These are phyloP conservation scores for Cadophora malorum DNA, from an alignment of 2,329 filamentous ascomycete genomes.

Conservation along the genomic window DNA sequence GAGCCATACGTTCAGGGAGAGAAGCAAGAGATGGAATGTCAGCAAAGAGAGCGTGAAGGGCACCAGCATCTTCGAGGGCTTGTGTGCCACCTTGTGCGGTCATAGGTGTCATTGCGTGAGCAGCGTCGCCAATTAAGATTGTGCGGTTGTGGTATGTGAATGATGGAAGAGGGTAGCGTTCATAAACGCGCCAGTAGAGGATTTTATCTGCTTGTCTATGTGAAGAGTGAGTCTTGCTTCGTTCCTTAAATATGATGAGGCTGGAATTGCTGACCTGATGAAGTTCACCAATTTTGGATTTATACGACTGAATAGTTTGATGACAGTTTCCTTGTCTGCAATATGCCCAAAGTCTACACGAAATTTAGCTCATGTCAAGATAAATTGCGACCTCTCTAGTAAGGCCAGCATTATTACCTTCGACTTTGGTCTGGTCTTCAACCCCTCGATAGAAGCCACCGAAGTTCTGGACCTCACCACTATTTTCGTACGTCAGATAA, in stretches of 20 bases:
- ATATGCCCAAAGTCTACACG: not conserved
- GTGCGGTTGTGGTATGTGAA: conserved; percentile 33
- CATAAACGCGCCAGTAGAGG: not conserved
- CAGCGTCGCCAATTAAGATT: conserved; percentile 48
- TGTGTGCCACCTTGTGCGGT: conserved; percentile 47
- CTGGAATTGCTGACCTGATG: not conserved
- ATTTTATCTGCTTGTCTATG: not conserved
- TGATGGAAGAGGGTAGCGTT: not conserved
- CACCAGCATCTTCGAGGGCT: conserved; percentile 47
- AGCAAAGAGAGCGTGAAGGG: conserved; percentile 30
- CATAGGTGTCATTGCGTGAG: conserved; percentile 48
- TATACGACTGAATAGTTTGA: not conserved
- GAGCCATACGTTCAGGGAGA: not conserved
- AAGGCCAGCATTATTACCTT: not conserved
- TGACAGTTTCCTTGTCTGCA: not conserved
- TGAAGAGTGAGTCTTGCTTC: not conserved
- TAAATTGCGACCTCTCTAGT: too few species aligned
- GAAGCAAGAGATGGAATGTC: not conserved
- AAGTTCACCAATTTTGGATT: not conserved
- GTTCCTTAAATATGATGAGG: not conserved
- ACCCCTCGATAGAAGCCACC: not conserved
- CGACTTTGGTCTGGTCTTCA: not conserved
- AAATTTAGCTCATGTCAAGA: not conserved
- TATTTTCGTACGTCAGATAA: not conserved
- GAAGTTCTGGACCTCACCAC: not conserved